Evolutionary conservation across 2,329 filamentous ascomycete species (phyloP).

Genomic region (Remersonia thermophila): DNA sequence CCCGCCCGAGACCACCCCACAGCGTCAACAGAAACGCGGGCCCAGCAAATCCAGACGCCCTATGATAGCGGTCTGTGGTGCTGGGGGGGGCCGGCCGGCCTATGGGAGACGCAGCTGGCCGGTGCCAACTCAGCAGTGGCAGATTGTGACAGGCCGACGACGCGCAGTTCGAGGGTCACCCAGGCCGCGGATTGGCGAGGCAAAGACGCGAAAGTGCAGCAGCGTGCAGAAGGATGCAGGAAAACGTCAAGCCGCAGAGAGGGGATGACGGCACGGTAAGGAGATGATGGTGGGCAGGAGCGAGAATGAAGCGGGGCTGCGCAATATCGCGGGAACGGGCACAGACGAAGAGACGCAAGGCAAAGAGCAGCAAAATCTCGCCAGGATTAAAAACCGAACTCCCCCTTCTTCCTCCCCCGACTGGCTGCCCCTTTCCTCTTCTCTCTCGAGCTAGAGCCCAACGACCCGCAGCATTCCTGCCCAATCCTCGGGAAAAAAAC

Average conservation of each 20-base stretch:
- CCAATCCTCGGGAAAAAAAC: slow-evolving; percentile 22
- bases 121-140: slow-evolving; percentile 37
- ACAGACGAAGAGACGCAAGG: background rate
- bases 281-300: slow-evolving; percentile 9
- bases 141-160: slow-evolving; percentile 31
- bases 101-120: slow-evolving; percentile 27
- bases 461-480: slow-evolving; percentile 23
- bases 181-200: slow-evolving; percentile 10
- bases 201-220: slow-evolving; percentile 1
- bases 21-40: slow-evolving; percentile 25
- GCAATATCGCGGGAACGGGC: slow-evolving; percentile 3
- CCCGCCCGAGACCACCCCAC: slow-evolving; percentile 22
- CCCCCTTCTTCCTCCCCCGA: slow-evolving; percentile 32
- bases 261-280: slow-evolving; percentile 10
- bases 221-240: slow-evolving; percentile 2
- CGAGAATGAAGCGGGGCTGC: slow-evolving; percentile 9
- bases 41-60: slow-evolving; percentile 20
- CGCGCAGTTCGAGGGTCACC: slow-evolving; percentile 13
- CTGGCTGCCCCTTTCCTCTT: slow-evolving; percentile 17
- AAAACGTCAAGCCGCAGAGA: slow-evolving; percentile 9
- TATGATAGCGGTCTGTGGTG: slow-evolving; percentile 21
- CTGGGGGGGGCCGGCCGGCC: slow-evolving; percentile 22
- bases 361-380: slow-evolving; percentile 4
- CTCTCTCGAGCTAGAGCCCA: slow-evolving; percentile 21
- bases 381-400: slow-evolving; percentile 34